These are phyloP conservation scores for Adansonia madagascariensis DNA, from an alignment of 441 rosid species.

Conservation along the genomic window DNA sequence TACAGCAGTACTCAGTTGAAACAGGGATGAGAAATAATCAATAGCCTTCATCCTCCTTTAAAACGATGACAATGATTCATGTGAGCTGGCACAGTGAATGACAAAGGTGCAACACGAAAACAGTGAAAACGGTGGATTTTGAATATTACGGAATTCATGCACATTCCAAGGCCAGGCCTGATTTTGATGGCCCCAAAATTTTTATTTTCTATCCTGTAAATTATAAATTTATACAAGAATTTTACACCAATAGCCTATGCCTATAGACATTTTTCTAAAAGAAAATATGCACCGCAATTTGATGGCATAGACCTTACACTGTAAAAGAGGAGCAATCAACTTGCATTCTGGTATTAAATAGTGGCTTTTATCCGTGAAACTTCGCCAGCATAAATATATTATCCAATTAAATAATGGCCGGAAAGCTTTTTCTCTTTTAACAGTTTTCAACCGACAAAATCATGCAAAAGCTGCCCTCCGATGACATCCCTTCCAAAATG, in stretches of 20 bases:
- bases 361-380: constrained; percentile 22
- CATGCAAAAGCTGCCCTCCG: constrained; percentile 78
- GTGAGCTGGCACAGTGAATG: background rate
- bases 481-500: constrained; percentile 66
- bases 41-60: background rate
- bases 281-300: constrained; percentile 30
- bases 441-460: constrained; percentile 34
- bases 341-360: constrained; percentile 15
- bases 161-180: constrained; percentile 18
- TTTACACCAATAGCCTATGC: constrained; percentile 31
- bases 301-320: constrained; percentile 27
- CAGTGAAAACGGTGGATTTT: background rate
- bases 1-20: background rate
- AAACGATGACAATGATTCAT: background rate
- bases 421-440: constrained; percentile 1
- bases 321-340: constrained; percentile 21
- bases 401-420: constrained; percentile 26
- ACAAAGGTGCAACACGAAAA: background rate
- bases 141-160: constrained; percentile 6
- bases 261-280: constrained; percentile 16
- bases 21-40: background rate
- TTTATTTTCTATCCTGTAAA: constrained; percentile 28
- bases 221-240: constrained; percentile 43
- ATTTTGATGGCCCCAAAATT: constrained; percentile 19
- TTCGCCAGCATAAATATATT: constrained; percentile 24